These are phyloP conservation scores for Oidium heveae DNA, from an alignment of 2,329 filamentous ascomycete species.

Conservation along the genomic window DNA sequence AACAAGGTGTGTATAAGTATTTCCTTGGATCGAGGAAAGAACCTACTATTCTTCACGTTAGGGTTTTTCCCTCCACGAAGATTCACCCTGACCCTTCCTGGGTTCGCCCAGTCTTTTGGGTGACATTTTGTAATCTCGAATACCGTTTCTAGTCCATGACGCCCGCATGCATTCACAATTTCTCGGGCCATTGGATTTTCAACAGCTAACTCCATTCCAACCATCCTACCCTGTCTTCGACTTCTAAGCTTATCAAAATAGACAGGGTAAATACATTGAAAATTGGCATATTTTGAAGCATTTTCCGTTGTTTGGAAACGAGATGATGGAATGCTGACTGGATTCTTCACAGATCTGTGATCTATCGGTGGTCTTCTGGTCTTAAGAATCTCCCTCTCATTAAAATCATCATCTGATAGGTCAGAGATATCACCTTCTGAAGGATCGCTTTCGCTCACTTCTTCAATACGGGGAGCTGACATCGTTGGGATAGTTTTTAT, in stretches of 20 bases:
- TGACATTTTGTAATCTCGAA: slow-evolving; percentile 84
- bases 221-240: slow-evolving; percentile 59
- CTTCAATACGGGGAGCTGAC: slow-evolving; percentile 78
- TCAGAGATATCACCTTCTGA: slow-evolving; percentile 61
- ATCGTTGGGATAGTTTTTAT: slow-evolving; percentile 23
- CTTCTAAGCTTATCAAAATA: slow-evolving; percentile 69
- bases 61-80: slow-evolving; percentile 34
- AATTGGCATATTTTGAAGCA: slow-evolving; percentile 39
- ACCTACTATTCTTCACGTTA: slow-evolving; percentile 38
- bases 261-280: slow-evolving; percentile 76
- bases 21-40: no score
- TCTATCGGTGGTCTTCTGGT: slow-evolving; percentile 4
- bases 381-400: slow-evolving; percentile 19
- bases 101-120: slow-evolving; percentile 94
- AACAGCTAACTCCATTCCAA: slow-evolving; percentile 46
- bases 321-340: slow-evolving; percentile 12
- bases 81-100: slow-evolving; percentile 61
- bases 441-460: slow-evolving; percentile 52
- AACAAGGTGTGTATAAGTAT: no score
- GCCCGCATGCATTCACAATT: slow-evolving; percentile 63
- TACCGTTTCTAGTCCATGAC: slow-evolving; percentile 44
- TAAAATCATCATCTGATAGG: slow-evolving; percentile 29
- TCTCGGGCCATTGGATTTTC: slow-evolving; percentile 68
- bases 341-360: slow-evolving; percentile 11
- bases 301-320: slow-evolving; percentile 19